phyloP scores from a whole-genome alignment of 208 protist species.

The Leptomonas seymouri region DNA sequence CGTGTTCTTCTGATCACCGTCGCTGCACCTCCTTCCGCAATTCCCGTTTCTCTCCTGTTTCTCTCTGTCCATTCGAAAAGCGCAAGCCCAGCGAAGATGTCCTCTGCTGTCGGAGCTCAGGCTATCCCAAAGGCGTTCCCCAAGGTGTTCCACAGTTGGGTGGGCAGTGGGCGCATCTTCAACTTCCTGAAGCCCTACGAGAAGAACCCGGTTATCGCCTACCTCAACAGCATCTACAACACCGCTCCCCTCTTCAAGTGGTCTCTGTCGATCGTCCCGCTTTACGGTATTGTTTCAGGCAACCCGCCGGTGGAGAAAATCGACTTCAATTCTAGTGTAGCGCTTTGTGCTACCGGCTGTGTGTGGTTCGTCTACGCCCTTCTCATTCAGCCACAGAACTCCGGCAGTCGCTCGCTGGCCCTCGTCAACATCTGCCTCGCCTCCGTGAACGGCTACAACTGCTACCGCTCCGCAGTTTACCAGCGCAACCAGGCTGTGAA shows the following conservation, averaged over 20 bases:
- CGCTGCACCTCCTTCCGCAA: too few species aligned
- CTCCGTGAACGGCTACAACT: conserved; percentile 88
- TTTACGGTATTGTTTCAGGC: conserved; percentile 84
- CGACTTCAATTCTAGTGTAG: conserved; percentile 88
- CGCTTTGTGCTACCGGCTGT: conserved; percentile 73
- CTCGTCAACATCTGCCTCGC: conserved; percentile 85
- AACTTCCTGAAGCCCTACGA: conserved; percentile 80
- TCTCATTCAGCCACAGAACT: conserved; percentile 89
- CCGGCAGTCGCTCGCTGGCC: conserved; percentile 82
- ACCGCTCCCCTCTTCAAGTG: conserved; percentile 86
- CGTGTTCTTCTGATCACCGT: too few species aligned
- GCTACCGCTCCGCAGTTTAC: conserved; percentile 66
- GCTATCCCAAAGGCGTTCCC: conserved; percentile 82
- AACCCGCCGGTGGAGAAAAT: conserved; percentile 86
- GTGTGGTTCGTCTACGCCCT: conserved; percentile 90
- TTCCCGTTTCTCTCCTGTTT: neutral
- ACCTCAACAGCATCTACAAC: conserved; percentile 90
- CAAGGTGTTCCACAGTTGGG: conserved; percentile 73
- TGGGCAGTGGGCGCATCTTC: conserved; percentile 77
- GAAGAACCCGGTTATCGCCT: conserved; percentile 63
- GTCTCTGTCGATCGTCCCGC: conserved; percentile 84
- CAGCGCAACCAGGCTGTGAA: conserved; percentile 30
- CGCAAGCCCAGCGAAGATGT: conserved; percentile 36
- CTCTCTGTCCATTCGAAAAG: neutral
- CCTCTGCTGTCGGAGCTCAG: conserved; percentile 40